Base-by-base conservation (phyloP, 129 eudicot species). In the Pulicaria dysenterica region DNA sequence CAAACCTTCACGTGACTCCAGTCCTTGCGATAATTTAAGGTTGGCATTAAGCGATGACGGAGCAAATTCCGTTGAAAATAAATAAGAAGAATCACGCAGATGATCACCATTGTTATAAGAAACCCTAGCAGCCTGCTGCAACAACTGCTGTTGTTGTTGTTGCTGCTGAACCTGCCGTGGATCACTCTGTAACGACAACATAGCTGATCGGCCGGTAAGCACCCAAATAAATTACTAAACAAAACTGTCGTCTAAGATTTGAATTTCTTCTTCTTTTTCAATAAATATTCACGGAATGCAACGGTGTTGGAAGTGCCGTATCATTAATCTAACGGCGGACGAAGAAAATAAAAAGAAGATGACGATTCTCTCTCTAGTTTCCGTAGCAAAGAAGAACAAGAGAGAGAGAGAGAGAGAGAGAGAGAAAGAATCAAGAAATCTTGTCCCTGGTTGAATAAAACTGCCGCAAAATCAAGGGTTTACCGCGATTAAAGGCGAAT, bases 101-200 rank as follows among this genome's bases (percentile, higher is more conserved):
- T 84, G 80, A 71, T 64, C 85, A 13, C 73, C 86, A 67, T 77
- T 83, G 70, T 54, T 72, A 47, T 73, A 82, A 45, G 77, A 84
- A 83, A 74, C 90, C 93, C 96, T 85, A 82, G 85, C 69, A 10
- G 69, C 73, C 74, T 70, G 85, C 77, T 50, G 73, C 43, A 31
- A 71, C 39, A 53, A 58, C 47, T 56, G 69, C 37, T 80, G 82
- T 16, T 73, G 81, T 41, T 56, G 69, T 19, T 80, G 82, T 15
- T 73, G 81, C 58, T 74, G 83, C 13, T 77, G 84, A 59, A 67
- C 83, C 77, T 84, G 94, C 74, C 90, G 82, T 39, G 77, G 85
- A 87, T 87, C 96, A 75, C 59, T 83, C 80, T 90, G 94, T 63
- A 90, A 67, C 58, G 88, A 80, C 72, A 87, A 67, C 96, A 90